Base-by-base conservation (phyloP, 1,139 yeast genomes). In the Sugiyamaella grinbergsii region DNA sequence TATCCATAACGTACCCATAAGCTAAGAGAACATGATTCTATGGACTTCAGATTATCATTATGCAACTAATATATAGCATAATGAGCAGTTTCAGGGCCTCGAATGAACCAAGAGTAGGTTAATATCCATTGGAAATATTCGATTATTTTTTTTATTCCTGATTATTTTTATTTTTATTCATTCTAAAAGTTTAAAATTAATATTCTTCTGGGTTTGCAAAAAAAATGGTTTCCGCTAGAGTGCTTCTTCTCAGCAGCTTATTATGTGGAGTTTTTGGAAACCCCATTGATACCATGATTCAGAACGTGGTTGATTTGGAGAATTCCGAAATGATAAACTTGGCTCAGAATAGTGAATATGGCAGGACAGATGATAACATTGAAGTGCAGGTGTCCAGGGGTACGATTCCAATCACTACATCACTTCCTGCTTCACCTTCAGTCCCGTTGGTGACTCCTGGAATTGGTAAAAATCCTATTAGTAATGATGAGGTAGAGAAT, bases 281-380 rank as follows among this genome's bases (percentile, higher is more conserved):
- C 15, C 45, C 45, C 22, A 31, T 41, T 8, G 45, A 41, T 15
- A 13, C 20, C 20, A 41, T 41, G 45, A 41, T 41, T 29, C 45
- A 41, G n/a, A 41, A 41, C 13, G 45, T 41, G 11, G 45, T 41
- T 23, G 45, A 41, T 31, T 22, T 41, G 37, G 45, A 38, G 4
- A 41, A 41, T 15, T 24, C 45, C 13, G 45, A 41, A n/a, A 8
- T 41, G 37, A 41, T 41, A 11, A 29, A 41, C 11, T 2, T 41
- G n/a, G 38, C 45, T 11, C 18, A n/a, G 7, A 19, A 19, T 10
- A 8, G 16, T n/a, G 33, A 29, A n/a, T 29, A 29, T n/a, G 16
- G 33, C 13, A 16, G 33, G 16, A 29, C 7, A 15, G 37, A 33
- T 11, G 11, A 11, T 11, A 22, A 18, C 2, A n/a, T 33, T 22